phyloP scores from a whole-genome alignment of 257 asterid species.

The Solanum gracilifrons region DNA sequence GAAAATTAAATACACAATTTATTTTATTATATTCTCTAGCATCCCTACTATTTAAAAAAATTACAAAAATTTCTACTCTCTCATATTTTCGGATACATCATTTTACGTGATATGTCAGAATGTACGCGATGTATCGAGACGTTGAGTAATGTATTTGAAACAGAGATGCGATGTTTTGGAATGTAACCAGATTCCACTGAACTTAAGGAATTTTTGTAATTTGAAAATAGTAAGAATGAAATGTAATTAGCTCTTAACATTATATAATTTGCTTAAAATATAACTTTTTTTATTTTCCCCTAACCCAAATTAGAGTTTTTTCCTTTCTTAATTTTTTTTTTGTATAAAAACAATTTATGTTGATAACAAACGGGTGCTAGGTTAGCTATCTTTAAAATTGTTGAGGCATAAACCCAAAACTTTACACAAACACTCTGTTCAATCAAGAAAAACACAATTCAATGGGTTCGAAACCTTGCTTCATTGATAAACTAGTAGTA shows the following conservation, averaged over 20 bases:
- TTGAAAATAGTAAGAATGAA: no score
- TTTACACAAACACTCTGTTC: neutral
- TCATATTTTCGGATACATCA: no score
- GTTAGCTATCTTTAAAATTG: neutral
- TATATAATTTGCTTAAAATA: no score
- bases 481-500: constrained; percentile 51
- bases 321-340: neutral
- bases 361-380: neutral
- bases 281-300: no score
- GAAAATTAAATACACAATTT: no score
- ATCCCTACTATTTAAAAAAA: no score
- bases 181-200: fast-evolving
- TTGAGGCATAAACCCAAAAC: neutral
- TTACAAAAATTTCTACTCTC: no score
- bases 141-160: no score
- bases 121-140: fast-evolving
- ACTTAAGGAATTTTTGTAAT: no score
- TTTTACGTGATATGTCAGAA: no score
- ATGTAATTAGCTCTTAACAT: no score
- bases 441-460: neutral
- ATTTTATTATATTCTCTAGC: no score
- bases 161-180: neutral
- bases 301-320: neutral
- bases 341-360: neutral
- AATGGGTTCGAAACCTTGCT: constrained; percentile 38